Percentiles rank a stretch among this genome's conserved stretches.
Evolutionary conservation across 2,329 filamentous ascomycete species (phyloP).

Genomic region (Chalaropsis ovoidea): DNA sequence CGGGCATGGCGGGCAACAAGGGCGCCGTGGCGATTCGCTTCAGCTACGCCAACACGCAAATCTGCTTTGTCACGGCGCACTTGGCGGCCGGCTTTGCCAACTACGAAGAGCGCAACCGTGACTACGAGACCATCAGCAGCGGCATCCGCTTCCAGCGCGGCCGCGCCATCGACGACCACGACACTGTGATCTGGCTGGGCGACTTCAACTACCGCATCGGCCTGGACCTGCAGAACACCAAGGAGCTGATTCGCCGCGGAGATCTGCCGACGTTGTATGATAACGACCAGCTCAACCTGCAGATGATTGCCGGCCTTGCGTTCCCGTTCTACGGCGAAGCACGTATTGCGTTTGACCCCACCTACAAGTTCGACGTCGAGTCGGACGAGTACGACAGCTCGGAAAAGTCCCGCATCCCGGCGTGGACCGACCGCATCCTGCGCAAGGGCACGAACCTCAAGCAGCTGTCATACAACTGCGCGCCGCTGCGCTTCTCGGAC

Average conservation of each 20-base stretch:
- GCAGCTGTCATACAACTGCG: slow-evolving; percentile 72
- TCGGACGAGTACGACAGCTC: slow-evolving; percentile 86
- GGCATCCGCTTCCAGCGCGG: slow-evolving; percentile 88
- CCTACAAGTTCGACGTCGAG: slow-evolving; percentile 90
- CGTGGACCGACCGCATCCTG: slow-evolving; percentile 92
- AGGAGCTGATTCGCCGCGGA: slow-evolving; percentile 58
- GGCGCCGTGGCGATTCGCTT: slow-evolving; percentile 93
- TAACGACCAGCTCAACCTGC: slow-evolving; percentile 90
- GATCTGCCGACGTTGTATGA: slow-evolving; percentile 75
- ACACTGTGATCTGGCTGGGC: slow-evolving; percentile 82
- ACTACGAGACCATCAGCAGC: slow-evolving; percentile 80
- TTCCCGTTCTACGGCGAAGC: slow-evolving; percentile 91
- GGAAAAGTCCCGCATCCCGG: slow-evolving; percentile 89
- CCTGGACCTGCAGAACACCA: slow-evolving; percentile 65
- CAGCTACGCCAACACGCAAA: slow-evolving; percentile 82
- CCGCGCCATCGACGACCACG: slow-evolving; percentile 82
- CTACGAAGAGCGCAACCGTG: slow-evolving; percentile 88
- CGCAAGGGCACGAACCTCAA: slow-evolving; percentile 74
- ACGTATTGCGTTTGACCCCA: slow-evolving; percentile 77
- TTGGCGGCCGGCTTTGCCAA: slow-evolving; percentile 92
- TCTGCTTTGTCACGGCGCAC: slow-evolving; percentile 95
- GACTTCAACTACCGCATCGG: slow-evolving; percentile 99
- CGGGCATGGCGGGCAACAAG: slow-evolving; percentile 96
- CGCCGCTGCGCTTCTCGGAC: slow-evolving; percentile 80
- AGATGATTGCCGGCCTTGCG: slow-evolving; percentile 85